Base-by-base conservation (phyloP, 768 basidiomycete species). In the Rhizopogon vinicolor region DNA sequence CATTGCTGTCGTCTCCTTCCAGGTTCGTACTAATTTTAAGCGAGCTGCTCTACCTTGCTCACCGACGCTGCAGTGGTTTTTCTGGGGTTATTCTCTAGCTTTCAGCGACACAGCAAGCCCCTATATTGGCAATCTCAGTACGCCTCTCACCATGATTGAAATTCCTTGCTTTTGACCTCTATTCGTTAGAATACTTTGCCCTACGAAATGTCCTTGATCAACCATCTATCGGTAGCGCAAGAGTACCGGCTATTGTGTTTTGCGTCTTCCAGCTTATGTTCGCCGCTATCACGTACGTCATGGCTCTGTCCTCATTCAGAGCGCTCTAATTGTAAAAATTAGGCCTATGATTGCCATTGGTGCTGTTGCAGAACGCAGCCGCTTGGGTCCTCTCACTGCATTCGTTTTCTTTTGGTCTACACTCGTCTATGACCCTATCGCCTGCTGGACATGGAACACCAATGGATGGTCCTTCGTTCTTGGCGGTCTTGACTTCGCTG, bases 401-500 rank as follows among this genome's bases (percentile, higher is more conserved):
- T 98, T 98, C 72, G 82, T 93, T 61, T 98, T 98, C 65, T 65
- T 84, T 50, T 98, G 96, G 96, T 78, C 84, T 10, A 91, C 90
- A 4, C 64, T 93, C 55, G 92, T 94, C 14, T 98, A 98, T 71
- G 89, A 96, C 65, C 93, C 94, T 2, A 85, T 98, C 54, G 96
- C 93, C 0, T 93, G 91, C 73, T 97, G 95, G 94, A 91, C 93
- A 5, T 98, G 96, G 96, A 93, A 93, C 64, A 59, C 80, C 37
- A 82, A 88, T 33, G 84, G 84, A 40, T 85, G 82, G 94, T 87
- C 89, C 0, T 86, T 77, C 71, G 66, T 83, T 35, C 76, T 91
- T 51, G 95, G 93, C 14, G 89, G 87, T 56, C 87, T 93, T 53
- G 91, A 94, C 67, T 95, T 96, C 58, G 95, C 95, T 8, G 95